Evolutionary conservation across 306 rosid species (phyloP), one percentile per base, ranked within the genome.

Genomic region (Astragalus glycyphyllos): DNA sequence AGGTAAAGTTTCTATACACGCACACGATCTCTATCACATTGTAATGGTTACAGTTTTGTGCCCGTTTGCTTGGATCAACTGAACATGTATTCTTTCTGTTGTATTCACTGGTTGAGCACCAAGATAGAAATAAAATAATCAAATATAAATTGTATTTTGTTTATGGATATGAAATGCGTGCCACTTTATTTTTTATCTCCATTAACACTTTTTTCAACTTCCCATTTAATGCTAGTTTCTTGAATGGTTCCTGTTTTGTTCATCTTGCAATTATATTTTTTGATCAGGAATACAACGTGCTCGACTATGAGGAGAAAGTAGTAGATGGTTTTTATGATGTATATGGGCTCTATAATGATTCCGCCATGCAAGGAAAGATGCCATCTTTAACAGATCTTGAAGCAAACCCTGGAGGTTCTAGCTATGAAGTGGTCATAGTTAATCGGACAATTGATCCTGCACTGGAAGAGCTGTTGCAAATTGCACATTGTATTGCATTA

Each of bases 251-350:
- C 35, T 45, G 56, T 67, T 68, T 82, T 45, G 62, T 26, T 74
- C 79, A 68, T 79, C 72, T 42, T 69, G 55, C 58, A 71, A 72
- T 55, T 72, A 14, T 32, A 68, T 49, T 72, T 53, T 35, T 58
- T 75, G 58, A 57, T 14, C 82, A 94, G 99, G 99, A 94, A 67
- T 94, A 83, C 82, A 87, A 86, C 60, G 95, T 87, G 74, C 90
- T 94, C 72, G 99, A 89, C 84, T 91, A 94, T 48, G 97, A 82
- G 56, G 97, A 94, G 77, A 91, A 82, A 82, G 95, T 94, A 62
- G 82, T 91, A 26, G 90, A 94, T 77, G 99, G 99, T 66, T 94
- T 94, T 83, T 94, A 94, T 78, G 99, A 94, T 73, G 84, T 91
- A 67, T 86, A 75, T 65, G 90, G 94, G 59, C 77, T 83, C 50